These are phyloP conservation scores for Alternaria postmessia DNA, from an alignment of 2,329 filamentous ascomycete genomes.

Conservation along the genomic window DNA sequence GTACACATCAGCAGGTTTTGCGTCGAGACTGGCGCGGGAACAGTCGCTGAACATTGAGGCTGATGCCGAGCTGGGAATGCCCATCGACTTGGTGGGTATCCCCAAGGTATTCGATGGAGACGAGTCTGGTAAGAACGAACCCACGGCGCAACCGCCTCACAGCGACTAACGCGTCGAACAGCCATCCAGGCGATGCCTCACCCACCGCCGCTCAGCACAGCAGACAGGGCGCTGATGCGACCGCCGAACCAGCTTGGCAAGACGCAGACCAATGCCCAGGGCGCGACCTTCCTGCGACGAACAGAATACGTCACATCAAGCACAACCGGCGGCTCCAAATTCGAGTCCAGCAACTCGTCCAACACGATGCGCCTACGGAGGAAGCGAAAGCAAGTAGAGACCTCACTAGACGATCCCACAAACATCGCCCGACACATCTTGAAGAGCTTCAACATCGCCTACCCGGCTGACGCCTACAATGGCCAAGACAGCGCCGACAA, in stretches of 20 bases:
- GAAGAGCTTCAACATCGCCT: constrained; percentile 71
- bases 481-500: constrained; percentile 67
- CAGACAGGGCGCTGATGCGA: constrained; percentile 83
- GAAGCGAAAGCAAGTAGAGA: constrained; percentile 48
- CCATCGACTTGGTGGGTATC: constrained; percentile 92
- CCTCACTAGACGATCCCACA: constrained; percentile 64
- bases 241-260: constrained; percentile 87
- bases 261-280: constrained; percentile 75
- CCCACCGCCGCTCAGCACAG: constrained; percentile 76
- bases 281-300: constrained; percentile 91
- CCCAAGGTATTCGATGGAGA: constrained; percentile 95
- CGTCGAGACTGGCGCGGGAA: constrained; percentile 85
- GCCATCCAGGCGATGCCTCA: constrained; percentile 83
- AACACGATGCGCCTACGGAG: constrained; percentile 52
- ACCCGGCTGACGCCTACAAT: constrained; percentile 71
- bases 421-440: constrained; percentile 68
- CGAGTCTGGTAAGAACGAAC: constrained; percentile 75
- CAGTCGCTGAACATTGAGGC: constrained; percentile 96
- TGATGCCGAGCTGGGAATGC: constrained; percentile 97
- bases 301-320: constrained; percentile 87
- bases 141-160: constrained; percentile 16
- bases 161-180: constrained; percentile 51
- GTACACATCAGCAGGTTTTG: constrained; percentile 90
- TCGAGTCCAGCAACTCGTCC: constrained; percentile 62
- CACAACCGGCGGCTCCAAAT: constrained; percentile 53